Conservation (phyloP, 2,329 filamentous ascomycete species). For the Pseudocercospora fuligena region DNA sequence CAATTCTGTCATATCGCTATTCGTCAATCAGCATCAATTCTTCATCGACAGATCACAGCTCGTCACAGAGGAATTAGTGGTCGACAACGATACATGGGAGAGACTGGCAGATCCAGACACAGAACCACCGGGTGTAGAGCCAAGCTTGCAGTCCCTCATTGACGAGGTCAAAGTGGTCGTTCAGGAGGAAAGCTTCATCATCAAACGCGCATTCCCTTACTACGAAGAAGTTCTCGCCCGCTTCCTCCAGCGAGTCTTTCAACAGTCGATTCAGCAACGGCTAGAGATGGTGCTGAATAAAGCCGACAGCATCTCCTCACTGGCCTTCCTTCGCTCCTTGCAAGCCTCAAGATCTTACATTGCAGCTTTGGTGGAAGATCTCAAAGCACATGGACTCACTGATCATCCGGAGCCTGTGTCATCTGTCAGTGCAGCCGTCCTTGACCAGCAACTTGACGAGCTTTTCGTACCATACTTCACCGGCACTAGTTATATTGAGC, state of each 20-base stretch:
- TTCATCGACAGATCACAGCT: slow-evolving; percentile 96
- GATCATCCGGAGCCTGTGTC: slow-evolving; percentile 93
- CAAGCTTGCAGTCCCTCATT: slow-evolving; percentile 85
- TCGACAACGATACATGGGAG: slow-evolving; percentile 80
- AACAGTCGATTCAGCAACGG: slow-evolving; percentile 95
- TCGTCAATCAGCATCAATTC: slow-evolving; percentile 99
- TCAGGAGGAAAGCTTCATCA: slow-evolving; percentile 95
- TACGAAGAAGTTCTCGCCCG: slow-evolving; percentile 92
- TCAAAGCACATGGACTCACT: slow-evolving; percentile 91
- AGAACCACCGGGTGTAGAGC: slow-evolving; percentile 88
- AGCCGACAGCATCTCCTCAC: slow-evolving; percentile 84
- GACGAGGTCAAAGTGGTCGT: slow-evolving; percentile 96
- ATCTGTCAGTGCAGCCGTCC: slow-evolving; percentile 73
- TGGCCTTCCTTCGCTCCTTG: slow-evolving; percentile 87
- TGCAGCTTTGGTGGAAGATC: slow-evolving; percentile 81
- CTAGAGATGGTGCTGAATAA: slow-evolving; percentile 96
- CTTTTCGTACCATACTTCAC: slow-evolving; percentile 70
- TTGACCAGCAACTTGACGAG: slow-evolving; percentile 71
- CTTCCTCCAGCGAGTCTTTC: slow-evolving; percentile 94
- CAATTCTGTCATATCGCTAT: slow-evolving; percentile 90
- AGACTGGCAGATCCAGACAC: slow-evolving; percentile 91
- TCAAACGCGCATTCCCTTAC: slow-evolving; percentile 94
- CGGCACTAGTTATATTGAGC: slow-evolving; percentile 68
- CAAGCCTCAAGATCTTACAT: slow-evolving; percentile 93
- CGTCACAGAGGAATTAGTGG: slow-evolving; percentile 80